A percentile compares a stretch with the other conserved stretches of the same genome.
Evolutionary conservation across 108 stramenopile species (phyloP).

Genomic region (Epithemia pelagica): DNA sequence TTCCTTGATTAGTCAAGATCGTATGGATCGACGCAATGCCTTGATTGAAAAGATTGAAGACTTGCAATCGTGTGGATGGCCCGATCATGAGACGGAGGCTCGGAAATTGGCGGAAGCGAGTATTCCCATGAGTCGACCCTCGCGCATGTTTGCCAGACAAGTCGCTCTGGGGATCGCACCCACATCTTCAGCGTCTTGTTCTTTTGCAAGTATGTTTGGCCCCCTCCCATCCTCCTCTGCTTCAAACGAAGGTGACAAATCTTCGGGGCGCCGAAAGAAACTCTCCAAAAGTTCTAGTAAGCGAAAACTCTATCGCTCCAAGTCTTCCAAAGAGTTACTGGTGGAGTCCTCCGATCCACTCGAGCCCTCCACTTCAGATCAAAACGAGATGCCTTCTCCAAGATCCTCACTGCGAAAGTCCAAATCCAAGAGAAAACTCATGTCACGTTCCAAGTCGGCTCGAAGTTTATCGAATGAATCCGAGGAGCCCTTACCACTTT

Average conservation of each 20-base stretch:
- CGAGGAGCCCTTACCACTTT: too few relatives aligned
- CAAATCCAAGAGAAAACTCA: background rate
- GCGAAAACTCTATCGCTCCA: background rate
- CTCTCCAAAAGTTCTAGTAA: background rate
- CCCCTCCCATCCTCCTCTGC: background rate
- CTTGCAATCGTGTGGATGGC: background rate
- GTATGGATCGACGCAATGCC: background rate
- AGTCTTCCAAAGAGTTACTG: background rate
- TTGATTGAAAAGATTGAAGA: background rate
- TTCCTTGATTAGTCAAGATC: background rate
- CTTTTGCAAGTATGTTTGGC: background rate
- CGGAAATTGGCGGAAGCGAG: constrained; percentile 1
- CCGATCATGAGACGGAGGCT: background rate
- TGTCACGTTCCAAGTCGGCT: background rate
- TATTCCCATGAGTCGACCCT: background rate
- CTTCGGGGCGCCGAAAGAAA: too few relatives aligned
- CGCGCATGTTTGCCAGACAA: background rate
- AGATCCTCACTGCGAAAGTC: background rate
- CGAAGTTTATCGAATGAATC: too few relatives aligned
- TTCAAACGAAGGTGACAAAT: background rate
- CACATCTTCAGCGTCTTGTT: background rate
- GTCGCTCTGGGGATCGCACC: background rate
- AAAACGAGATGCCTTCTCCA: too few relatives aligned
- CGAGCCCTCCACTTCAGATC: too few relatives aligned
- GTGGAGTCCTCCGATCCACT: too few relatives aligned